A percentile compares a stretch with the other conserved stretches of the same genome.
These are phyloP conservation scores for Perkinsela sp. DNA, from an alignment of 208 protist species.

Conservation along the genomic window DNA sequence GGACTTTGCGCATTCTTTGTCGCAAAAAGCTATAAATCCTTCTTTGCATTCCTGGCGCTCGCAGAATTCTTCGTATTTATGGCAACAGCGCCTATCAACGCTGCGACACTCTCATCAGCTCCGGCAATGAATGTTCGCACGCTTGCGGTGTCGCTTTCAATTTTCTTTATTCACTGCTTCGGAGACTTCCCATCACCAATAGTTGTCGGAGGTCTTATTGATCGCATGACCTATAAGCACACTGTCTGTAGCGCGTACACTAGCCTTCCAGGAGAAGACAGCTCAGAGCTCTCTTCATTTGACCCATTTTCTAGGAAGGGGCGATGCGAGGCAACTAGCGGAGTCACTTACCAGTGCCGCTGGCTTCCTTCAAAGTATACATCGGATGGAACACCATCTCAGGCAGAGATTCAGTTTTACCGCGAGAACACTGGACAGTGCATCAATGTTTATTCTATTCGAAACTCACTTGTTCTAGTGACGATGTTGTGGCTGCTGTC, in stretches of 20 bases:
- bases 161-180: conserved; percentile 49
- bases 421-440: conserved; percentile 10
- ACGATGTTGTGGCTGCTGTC: conserved; percentile 17
- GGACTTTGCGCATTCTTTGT: conserved; percentile 13
- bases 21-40: background rate
- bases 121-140: conserved; percentile 16
- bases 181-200: conserved; percentile 61
- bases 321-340: background rate
- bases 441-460: conserved; percentile 18
- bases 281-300: background rate
- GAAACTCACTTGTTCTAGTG: conserved; percentile 26
- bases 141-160: conserved; percentile 46
- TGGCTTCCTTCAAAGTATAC: background rate
- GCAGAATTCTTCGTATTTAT: conserved; percentile 19
- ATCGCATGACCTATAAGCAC: conserved; percentile 17
- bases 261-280: background rate
- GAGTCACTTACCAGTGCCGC: background rate
- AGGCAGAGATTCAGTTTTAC: background rate
- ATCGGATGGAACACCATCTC: background rate
- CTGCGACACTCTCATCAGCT: conserved; percentile 25
- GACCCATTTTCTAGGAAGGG: background rate
- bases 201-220: conserved; percentile 25
- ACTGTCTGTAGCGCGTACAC: conserved; percentile 3
- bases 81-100: conserved; percentile 42
- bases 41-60: conserved; percentile 1